Base-by-base conservation (phyloP, 257 asterid genomes). In the Agastache rugosa region DNA sequence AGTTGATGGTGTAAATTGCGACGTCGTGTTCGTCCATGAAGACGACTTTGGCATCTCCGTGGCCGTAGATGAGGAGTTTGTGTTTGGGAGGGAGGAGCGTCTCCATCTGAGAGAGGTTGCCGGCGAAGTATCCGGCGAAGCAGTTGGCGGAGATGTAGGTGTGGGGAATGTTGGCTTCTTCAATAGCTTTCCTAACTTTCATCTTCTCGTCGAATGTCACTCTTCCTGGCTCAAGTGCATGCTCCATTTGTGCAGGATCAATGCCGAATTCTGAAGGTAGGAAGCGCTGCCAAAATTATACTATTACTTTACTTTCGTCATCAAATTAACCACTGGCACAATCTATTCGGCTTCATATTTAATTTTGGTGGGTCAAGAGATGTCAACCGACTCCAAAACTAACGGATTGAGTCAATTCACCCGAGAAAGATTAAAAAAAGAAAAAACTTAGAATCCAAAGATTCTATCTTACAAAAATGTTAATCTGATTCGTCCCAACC, bases 131-230 rank as follows among this genome's bases (percentile, higher is more conserved):
- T 35, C 96, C 96, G 54, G 78, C 92, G 79, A 87, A 91, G 48
- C 97, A 93, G 81, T 88, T 90, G 78, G 94, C 96, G 23, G 89
- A 79, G 60, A 93, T 74, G 69, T 91, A 91, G 37, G 98, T 91
- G 72, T 83, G 74, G 5, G 97, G 97, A 55, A 93, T 91, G 7
- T 79, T 54, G 14, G 97, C 94, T 61, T 78, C 93, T 79, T 93
- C 85, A 39, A 93, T 83, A 3, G 97, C 97, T 35, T 83, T 84
- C 35, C 98, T 82, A 3, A 91, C 84, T 0, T 0, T 35, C 97
- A 88, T 88, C 47, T 93, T 93, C 90, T 93, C 98, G 25, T 89
- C 98, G 71, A 93, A 91, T 45, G 97, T 83, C 1, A 88, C 96
- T 67, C 90, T 82, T 55, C 97, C 97, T 11, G 98, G 97, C 72